Conservation (phyloP, 2,329 filamentous ascomycete species). For the Lachnellula arida region DNA sequence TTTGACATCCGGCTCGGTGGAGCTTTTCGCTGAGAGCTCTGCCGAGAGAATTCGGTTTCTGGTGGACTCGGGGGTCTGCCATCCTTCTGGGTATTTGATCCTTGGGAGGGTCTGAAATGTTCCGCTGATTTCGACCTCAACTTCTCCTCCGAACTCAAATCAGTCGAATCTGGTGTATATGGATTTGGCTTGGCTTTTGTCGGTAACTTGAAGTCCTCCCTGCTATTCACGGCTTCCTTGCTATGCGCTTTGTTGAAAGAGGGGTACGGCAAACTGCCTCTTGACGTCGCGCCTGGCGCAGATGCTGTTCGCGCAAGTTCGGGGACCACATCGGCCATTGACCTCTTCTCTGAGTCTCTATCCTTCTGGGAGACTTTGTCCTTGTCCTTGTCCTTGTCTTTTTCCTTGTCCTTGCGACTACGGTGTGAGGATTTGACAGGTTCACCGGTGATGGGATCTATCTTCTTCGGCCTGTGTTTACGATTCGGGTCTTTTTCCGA, state of each 20-base stretch:
- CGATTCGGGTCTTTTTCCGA: constrained; percentile 30
- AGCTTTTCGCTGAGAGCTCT: constrained; percentile 28
- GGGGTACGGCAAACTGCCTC: constrained; percentile 61
- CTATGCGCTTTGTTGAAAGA: constrained; percentile 86
- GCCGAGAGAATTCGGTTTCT: constrained; percentile 54
- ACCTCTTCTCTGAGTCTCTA: constrained; percentile 12
- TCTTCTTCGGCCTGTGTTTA: constrained; percentile 29
- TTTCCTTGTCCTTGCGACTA: constrained; percentile 26
- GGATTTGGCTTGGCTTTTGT: constrained; percentile 28
- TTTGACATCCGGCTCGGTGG: constrained; percentile 32
- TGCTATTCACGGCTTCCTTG: constrained; percentile 72
- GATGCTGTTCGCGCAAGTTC: constrained; percentile 37
- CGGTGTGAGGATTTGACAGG: constrained; percentile 27
- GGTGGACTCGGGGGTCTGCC: constrained; percentile 58
- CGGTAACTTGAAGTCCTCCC: constrained; percentile 25
- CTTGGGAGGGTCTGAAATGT: constrained; percentile 35
- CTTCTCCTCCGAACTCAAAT: constrained; percentile 52
- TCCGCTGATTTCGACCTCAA: constrained; percentile 45
- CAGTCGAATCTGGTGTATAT: constrained; percentile 68
- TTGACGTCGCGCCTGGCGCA: constrained; percentile 28
- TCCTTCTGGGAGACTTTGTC: constrained; percentile 7
- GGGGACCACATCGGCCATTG: constrained; percentile 46
- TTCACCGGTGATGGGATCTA: constrained; percentile 31
- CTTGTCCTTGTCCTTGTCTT: constrained; percentile 13
- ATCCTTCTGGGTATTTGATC: constrained; percentile 40